phyloP scores from a whole-genome alignment of 2,329 filamentous ascomycete species.

The Cordyceps farinosa region DNA sequence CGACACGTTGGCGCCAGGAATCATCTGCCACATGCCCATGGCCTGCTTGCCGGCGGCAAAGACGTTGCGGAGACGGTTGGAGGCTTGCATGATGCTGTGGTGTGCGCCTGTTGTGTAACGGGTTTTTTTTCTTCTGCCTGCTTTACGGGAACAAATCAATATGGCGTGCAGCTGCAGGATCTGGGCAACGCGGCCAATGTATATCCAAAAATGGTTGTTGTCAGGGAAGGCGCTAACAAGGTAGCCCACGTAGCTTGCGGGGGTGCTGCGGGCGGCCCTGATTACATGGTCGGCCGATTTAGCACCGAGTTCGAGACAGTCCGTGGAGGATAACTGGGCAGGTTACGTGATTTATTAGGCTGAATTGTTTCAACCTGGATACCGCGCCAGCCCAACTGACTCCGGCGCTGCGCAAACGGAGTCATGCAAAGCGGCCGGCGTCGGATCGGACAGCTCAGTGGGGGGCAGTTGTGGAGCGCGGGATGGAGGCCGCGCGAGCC shows the following conservation, averaged over 20 bases:
- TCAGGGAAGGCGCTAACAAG: background rate
- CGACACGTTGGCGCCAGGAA: conserved; percentile 58
- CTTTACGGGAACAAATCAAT: too few relatives aligned
- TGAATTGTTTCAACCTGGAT: background rate
- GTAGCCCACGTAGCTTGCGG: conserved; percentile 5
- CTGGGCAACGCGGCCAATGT: background rate
- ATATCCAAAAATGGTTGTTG: background rate
- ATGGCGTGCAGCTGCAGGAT: background rate
- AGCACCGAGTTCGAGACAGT: background rate
- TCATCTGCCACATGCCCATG: conserved; percentile 61
- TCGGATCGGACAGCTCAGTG: conserved; percentile 4
- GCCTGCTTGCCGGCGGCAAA: conserved; percentile 47
- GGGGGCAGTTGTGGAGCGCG: background rate
- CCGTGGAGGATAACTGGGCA: background rate
- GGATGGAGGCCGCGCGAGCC: conserved; percentile 1
- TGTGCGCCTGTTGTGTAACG: background rate
- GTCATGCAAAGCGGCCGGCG: background rate
- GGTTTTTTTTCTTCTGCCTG: background rate
- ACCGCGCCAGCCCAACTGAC: background rate
- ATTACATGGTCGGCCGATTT: background rate
- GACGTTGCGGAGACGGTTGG: conserved; percentile 48
- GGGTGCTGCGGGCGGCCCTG: background rate
- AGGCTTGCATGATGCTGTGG: conserved; percentile 35
- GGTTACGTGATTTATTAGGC: background rate
- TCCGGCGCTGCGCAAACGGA: background rate